A percentile compares a stretch with the other conserved stretches of the same genome.
Evolutionary conservation across 331 rosid genomes (phyloP).

Genomic region (Acacia concinna): DNA sequence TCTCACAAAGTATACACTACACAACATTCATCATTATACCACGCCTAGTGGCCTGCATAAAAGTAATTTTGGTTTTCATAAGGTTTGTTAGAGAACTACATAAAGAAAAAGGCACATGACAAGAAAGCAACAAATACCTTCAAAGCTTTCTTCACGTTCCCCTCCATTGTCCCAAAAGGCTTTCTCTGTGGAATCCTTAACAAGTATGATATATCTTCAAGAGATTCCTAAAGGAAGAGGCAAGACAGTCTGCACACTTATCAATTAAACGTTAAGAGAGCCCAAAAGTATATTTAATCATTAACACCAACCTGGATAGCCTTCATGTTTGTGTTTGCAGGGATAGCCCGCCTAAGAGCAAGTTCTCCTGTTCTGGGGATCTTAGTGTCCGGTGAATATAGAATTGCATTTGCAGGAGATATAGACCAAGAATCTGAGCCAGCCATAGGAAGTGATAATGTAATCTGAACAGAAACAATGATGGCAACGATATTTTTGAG

Average conservation of each 20-base stretch:
- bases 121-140: constrained; percentile 48
- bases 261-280: constrained; percentile 3
- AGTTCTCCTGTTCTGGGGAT: constrained; percentile 62
- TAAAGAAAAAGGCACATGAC: neutral
- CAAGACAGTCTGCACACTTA: constrained; percentile 19
- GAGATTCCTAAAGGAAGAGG: constrained; percentile 60
- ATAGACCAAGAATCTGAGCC: constrained; percentile 14
- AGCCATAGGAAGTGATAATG: constrained; percentile 18
- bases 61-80: neutral
- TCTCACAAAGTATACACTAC: neutral
- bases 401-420: constrained; percentile 15
- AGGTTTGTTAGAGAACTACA: neutral
- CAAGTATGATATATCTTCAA: constrained; percentile 83
- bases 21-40: neutral
- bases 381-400: constrained; percentile 23
- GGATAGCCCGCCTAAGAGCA: constrained; percentile 87
- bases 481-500: constrained; percentile 51
- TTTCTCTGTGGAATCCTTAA: constrained; percentile 94
- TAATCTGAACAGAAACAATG: constrained; percentile 5
- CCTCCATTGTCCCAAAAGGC: constrained; percentile 96
- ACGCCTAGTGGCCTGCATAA: neutral
- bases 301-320: constrained; percentile 66
- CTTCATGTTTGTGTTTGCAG: constrained; percentile 88
- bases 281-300: neutral
- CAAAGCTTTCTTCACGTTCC: constrained; percentile 87